These are phyloP conservation scores for Tulasnella sp. DNA, from an alignment of 768 basidiomycete species.

Conservation along the genomic window DNA sequence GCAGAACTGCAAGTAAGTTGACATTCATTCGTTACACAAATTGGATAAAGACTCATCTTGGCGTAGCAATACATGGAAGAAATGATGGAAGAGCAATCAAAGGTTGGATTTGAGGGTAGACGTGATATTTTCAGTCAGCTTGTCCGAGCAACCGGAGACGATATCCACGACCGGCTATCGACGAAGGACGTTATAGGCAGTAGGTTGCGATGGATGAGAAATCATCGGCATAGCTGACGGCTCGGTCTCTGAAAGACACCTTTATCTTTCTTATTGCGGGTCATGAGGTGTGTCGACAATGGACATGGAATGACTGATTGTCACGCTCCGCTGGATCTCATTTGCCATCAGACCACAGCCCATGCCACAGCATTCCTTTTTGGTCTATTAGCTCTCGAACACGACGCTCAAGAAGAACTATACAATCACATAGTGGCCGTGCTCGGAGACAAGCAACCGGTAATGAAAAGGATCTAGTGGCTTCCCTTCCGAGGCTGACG, in stretches of 20 bases:
- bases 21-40: neutral
- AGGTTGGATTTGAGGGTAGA: neutral
- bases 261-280: conserved; percentile 22
- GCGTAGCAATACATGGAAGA: conserved; percentile 20
- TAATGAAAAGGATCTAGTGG: neutral
- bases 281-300: conserved; percentile 15
- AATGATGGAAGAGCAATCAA: conserved; percentile 22
- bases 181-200: conserved; percentile 14
- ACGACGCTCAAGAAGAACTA: conserved; percentile 21
- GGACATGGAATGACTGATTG: too few species aligned
- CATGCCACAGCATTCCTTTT: conserved; percentile 21
- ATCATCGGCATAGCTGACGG: neutral
- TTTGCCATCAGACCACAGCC: conserved; percentile 18
- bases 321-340: too few species aligned
- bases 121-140: conserved; percentile 25
- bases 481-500: neutral
- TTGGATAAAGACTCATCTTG: neutral
- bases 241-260: neutral
- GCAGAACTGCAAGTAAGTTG: conserved; percentile 15
- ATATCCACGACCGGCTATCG: neutral
- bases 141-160: neutral
- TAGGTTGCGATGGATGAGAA: neutral
- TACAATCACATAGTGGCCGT: conserved; percentile 17
- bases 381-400: conserved; percentile 16
- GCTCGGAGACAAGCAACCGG: conserved; percentile 9